Evolutionary conservation across 1,139 yeast species (phyloP), one percentile per base, ranked within the genome.

Genomic region (Geotrichum reessii): DNA sequence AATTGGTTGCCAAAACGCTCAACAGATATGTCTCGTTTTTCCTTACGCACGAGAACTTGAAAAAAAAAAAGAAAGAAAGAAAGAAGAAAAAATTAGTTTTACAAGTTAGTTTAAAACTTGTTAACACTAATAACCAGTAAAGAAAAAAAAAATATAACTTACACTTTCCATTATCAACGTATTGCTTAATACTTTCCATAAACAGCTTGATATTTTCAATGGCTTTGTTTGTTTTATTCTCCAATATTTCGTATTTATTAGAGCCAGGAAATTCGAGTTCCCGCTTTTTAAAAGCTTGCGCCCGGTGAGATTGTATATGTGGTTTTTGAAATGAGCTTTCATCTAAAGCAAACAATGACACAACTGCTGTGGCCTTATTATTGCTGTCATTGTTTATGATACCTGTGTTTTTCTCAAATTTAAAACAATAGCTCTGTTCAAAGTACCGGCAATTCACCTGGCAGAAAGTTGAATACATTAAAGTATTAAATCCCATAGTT

Each of bases 381-480:
- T 6, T 5, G 21, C 44, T n/a, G 19, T n/a, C 44, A n/a, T 19
- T 9, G n/a, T 37, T 8, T 14, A 7, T n/a, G 44, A n/a, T 14
- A 17, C 8, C n/a, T 17, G 17, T n/a, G 44, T 19, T 1, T 17
- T 37, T 37, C 5, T 37, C 44, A 27, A 66, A 58, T 48, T 62
- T 60, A 21, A 65, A 52, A 51, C 70, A 67, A 49, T 65, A 66
- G 57, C 67, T 67, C 52, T 61, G 63, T 37, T 65, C 68, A 17
- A 58, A 60, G 42, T 60, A 63, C 48, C 55, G 49, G 28, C 62
- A 52, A 51, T 65, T 64, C 33, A 66, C 63, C 52, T 66, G 69
- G 49, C 70, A 67, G 53, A 67, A 67, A 1, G 67, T 61, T 1
- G 70, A 66, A 47, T 60, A 59, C 24, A 58, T 47, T 49, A 67